Evolutionary conservation across 2,329 filamentous ascomycete species (phyloP), one percentile per base, ranked within the genome.

Genomic region (Orbilia blumenaviensis): DNA sequence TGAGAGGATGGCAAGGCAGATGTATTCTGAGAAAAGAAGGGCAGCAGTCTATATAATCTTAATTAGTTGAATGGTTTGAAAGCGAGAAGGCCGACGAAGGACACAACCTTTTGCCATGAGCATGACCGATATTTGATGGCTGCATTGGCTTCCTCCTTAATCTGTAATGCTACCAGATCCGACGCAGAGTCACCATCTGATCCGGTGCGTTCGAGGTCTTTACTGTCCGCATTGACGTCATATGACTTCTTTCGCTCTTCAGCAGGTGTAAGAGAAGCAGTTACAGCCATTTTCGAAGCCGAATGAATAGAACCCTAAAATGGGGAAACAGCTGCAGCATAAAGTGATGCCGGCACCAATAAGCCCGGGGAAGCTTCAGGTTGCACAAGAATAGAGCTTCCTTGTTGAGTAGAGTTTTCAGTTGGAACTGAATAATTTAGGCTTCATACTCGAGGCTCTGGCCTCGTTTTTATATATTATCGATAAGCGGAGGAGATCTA

Each of bases 11-110:
- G 88, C 88, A 83, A 97, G 84, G 82, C 93, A 96, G 74, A 97
- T 97, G 82, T 97, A 97, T 85, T 97, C 94, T 60, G 92, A 95
- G 84, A 97, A 97, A 61, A 97, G 88, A 79, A 97, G 83, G 0
- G 91, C 93, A 0, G 94, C 93, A 63, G 94, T 97, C 91, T 91
- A 63, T 63, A 63, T 62, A 46, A 46, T 64, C n/a, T 27, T 42
- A 21, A n/a, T 16, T 23, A 12, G 1, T 44, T 23, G 9, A 10
- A 38, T n/a, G 18, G 9, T 25, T 6, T 25, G 5, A 8, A 34
- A 25, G 12, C 8, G 1, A 16, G 6, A 9, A 21, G 8, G 29
- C 10, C 6, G 0, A 12, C 38, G 1, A 9, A 27, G 32, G 18
- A 10, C 5, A 83, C 64, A 78, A 90, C 89, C 87, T 97, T 97